phyloP scores from a whole-genome alignment of 2,329 filamentous ascomycete genomes.

The Hymenotorrendiella dingleyae region DNA sequence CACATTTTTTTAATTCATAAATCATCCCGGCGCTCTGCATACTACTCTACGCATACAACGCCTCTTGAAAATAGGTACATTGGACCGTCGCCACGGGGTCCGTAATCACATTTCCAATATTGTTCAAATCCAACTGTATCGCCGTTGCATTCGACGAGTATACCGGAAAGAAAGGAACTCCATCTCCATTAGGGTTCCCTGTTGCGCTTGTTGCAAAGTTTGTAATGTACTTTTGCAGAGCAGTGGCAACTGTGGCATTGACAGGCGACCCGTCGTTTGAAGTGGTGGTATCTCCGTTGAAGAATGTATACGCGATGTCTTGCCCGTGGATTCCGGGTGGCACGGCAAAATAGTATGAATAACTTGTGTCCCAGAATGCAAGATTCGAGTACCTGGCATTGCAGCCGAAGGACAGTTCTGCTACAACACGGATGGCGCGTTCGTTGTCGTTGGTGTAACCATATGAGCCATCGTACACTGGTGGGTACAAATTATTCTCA shows the following conservation, averaged over 20 bases:
- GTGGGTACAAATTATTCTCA: constrained; percentile 41
- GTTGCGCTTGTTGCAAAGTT: constrained; percentile 25
- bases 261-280: constrained; percentile 22
- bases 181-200: constrained; percentile 25
- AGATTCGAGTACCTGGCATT: constrained; percentile 45
- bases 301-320: constrained; percentile 49
- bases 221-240: constrained; percentile 34
- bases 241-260: constrained; percentile 29
- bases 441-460: constrained; percentile 39
- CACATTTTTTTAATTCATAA: too few species aligned
- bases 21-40: too few species aligned
- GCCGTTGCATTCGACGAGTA: constrained; percentile 18
- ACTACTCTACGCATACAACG: constrained; percentile 7
- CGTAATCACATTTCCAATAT: constrained; percentile 10
- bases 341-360: constrained; percentile 47
- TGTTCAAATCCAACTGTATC: constrained; percentile 11
- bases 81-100: constrained; percentile 28
- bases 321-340: constrained; percentile 47
- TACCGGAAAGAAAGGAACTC: constrained; percentile 17
- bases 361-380: constrained; percentile 41
- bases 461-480: constrained; percentile 38
- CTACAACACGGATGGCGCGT: constrained; percentile 36
- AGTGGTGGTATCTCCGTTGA: constrained; percentile 32
- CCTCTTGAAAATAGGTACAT: constrained; percentile 32
- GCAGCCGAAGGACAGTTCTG: constrained; percentile 44